Evolutionary conservation across 306 rosid genomes (phyloP).

Genomic region (Sechiopsis laciniata): DNA sequence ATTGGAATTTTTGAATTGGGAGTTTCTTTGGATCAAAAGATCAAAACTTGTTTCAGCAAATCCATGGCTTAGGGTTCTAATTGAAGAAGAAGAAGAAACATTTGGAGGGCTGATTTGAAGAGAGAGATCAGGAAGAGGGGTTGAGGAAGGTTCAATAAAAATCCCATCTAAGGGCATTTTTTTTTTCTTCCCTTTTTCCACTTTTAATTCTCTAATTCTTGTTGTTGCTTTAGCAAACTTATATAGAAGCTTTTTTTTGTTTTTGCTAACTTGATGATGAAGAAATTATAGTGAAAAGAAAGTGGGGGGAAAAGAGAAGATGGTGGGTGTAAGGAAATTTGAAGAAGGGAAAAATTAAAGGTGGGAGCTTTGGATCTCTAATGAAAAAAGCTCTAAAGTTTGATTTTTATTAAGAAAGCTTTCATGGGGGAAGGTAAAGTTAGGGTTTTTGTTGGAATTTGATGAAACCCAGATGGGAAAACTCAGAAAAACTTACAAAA

Average conservation of each 20-base stretch:
- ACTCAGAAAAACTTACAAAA: conserved; percentile 14
- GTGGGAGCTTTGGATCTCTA: conserved; percentile 3
- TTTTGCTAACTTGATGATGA: conserved; percentile 27
- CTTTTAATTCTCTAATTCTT: neutral
- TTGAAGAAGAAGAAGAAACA: conserved; percentile 32
- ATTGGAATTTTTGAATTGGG: conserved; percentile 20
- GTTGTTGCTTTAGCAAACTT: conserved; percentile 1
- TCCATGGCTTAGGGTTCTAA: conserved; percentile 17
- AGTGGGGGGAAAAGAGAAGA: neutral
- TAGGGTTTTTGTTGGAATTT: neutral
- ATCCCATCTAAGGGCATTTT: conserved; percentile 94
- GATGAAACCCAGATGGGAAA: conserved; percentile 12
- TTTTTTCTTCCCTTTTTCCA: too few species aligned
- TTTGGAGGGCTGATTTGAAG: conserved; percentile 78
- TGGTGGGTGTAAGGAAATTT: neutral
- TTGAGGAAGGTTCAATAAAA: conserved; percentile 57
- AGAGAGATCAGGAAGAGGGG: conserved; percentile 74
- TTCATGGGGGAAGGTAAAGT: neutral
- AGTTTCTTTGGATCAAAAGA: conserved; percentile 21
- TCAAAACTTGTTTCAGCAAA: conserved; percentile 18
- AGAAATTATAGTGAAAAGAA: conserved; percentile 10
- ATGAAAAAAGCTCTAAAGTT: neutral
- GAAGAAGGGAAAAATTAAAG: neutral
- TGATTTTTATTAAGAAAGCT: conserved; percentile 7
- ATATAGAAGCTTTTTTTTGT: conserved; percentile 16